Evolutionary conservation across 2,329 filamentous ascomycete species (phyloP).

Genomic region (Fusarium citri): DNA sequence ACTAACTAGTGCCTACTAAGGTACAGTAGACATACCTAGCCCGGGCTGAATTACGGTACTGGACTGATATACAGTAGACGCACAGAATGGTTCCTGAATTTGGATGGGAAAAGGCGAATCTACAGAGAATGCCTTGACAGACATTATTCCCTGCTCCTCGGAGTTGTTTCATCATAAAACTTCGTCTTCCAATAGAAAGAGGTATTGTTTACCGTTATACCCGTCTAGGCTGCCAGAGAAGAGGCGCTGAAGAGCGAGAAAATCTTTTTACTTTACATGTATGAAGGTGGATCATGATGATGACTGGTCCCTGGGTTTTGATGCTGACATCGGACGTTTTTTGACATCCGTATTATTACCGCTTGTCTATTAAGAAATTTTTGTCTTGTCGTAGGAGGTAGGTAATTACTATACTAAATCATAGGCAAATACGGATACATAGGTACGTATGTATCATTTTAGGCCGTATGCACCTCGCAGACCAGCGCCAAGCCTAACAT

Average conservation of each 20-base stretch:
- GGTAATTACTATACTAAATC: too few relatives aligned
- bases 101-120: neutral
- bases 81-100: neutral
- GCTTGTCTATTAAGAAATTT: neutral
- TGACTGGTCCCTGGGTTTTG: neutral
- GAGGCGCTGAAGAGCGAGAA: neutral
- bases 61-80: neutral
- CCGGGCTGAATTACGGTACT: neutral
- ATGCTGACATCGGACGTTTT: neutral
- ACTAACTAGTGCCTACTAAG: too few relatives aligned
- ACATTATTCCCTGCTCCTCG: neutral
- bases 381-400: neutral
- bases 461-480: neutral
- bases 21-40: too few relatives aligned
- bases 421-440: neutral
- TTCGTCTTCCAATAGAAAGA: neutral
- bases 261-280: slow-evolving; percentile 1
- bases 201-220: neutral
- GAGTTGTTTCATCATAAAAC: neutral
- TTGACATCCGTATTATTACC: neutral
- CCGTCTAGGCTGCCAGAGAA: neutral
- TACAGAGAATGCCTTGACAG: neutral
- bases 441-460: neutral
- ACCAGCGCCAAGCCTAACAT: neutral
- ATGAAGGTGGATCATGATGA: slow-evolving; percentile 5